These are phyloP conservation scores for Bonia amplexicaulis DNA, from an alignment of 176 grass and related monocot species.

Conservation along the genomic window DNA sequence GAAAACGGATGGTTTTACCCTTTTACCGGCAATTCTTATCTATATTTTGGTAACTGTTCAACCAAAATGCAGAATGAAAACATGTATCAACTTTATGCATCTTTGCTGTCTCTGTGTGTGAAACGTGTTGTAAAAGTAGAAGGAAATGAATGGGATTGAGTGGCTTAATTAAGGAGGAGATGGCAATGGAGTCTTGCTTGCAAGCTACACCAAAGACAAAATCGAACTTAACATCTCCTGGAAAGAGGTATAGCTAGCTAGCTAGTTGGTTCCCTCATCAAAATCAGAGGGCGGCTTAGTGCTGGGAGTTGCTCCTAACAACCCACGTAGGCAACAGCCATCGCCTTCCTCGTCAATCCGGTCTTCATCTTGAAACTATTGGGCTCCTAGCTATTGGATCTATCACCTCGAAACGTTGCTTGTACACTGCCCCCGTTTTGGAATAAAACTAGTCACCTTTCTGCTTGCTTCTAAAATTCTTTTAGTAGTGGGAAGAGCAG, in stretches of 20 bases:
- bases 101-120: neutral
- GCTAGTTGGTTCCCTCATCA: constrained; percentile 42
- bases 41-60: neutral
- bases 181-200: constrained; percentile 43
- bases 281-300: constrained; percentile 42
- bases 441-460: constrained; percentile 26
- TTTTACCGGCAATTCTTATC: neutral
- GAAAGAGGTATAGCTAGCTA: constrained; percentile 19
- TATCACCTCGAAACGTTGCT: constrained; percentile 29
- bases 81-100: neutral
- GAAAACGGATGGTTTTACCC: neutral
- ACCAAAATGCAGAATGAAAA: neutral
- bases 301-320: constrained; percentile 51
- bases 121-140: constrained; percentile 29
- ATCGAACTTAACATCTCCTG: constrained; percentile 27
- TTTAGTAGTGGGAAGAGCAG: neutral
- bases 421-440: neutral
- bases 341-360: constrained; percentile 5
- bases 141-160: constrained; percentile 30
- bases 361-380: constrained; percentile 18
- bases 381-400: neutral
- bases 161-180: constrained; percentile 19
- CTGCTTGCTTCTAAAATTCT: constrained; percentile 21
- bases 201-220: constrained; percentile 56
- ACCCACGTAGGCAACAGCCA: constrained; percentile 25